phyloP scores from a whole-genome alignment of 345 rosid genomes.

The Lepidium aucheri region DNA sequence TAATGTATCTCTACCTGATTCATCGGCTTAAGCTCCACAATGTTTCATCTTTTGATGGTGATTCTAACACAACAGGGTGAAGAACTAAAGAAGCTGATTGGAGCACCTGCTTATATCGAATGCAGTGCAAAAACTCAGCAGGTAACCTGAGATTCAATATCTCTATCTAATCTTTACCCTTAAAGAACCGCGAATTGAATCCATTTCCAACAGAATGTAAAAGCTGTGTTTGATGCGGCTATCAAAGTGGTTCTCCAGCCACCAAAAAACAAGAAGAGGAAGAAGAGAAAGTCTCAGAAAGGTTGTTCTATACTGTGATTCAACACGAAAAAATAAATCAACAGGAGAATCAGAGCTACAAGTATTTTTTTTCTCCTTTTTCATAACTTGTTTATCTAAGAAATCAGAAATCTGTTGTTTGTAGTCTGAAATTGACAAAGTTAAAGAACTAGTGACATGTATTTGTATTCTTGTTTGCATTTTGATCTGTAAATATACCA shows the following conservation, averaged over 20 bases:
- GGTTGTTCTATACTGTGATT: constrained; percentile 65
- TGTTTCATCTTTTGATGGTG: neutral
- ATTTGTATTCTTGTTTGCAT: constrained; percentile 14
- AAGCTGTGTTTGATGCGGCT: constrained; percentile 84
- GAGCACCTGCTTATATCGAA: constrained; percentile 72
- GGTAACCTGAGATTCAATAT: constrained; percentile 27
- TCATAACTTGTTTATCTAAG: neutral
- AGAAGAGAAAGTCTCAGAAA: constrained; percentile 63
- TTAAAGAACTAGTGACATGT: neutral
- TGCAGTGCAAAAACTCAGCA: constrained; percentile 92
- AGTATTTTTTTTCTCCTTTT: neutral
- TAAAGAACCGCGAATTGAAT: neutral
- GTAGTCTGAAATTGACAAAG: constrained; percentile 24
- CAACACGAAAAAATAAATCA: neutral
- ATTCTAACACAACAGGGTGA: constrained; percentile 48
- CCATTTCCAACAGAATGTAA: constrained; percentile 54
- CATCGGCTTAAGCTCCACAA: neutral
- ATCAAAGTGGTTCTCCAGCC: constrained; percentile 91
- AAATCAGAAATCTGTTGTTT: constrained; percentile 15
- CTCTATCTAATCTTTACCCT: neutral
- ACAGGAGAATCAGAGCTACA: neutral
- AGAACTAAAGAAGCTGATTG: constrained; percentile 72
- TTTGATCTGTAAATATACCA: constrained; percentile 14
- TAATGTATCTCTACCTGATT: neutral
- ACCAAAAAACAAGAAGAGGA: constrained; percentile 70